phyloP scores from a whole-genome alignment of 2,329 filamentous ascomycete genomes.

The Parascedosporium putredinis region DNA sequence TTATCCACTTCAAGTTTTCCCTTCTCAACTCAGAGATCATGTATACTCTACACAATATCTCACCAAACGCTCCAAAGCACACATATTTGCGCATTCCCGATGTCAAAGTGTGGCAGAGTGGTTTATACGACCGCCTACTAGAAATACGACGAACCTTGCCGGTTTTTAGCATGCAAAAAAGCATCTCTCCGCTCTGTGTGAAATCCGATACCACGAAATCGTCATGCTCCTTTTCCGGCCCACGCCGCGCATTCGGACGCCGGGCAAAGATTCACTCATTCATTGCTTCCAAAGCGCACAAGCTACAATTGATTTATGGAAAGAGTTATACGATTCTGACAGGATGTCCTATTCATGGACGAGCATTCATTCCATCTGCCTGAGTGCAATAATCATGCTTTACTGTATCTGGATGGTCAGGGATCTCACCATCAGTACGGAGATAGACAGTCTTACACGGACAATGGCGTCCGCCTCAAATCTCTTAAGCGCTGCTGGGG shows the following conservation, averaged over 20 bases:
- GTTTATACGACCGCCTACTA: constrained; percentile 28
- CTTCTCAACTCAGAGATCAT: constrained; percentile 47
- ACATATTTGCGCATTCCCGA: constrained; percentile 35
- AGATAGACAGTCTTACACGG: constrained; percentile 27
- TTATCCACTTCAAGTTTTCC: constrained; percentile 37
- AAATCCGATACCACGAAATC: constrained; percentile 35
- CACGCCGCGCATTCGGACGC: constrained; percentile 39
- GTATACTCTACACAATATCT: constrained; percentile 42
- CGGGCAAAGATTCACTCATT: constrained; percentile 26
- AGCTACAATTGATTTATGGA: constrained; percentile 28
- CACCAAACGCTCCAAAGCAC: constrained; percentile 33
- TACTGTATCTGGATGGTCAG: constrained; percentile 39
- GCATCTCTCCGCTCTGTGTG: constrained; percentile 24
- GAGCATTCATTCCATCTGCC: constrained; percentile 36
- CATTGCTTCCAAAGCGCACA: constrained; percentile 33
- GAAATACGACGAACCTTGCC: constrained; percentile 29
- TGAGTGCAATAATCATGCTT: constrained; percentile 37
- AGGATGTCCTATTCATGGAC: constrained; percentile 36
- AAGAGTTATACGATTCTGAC: constrained; percentile 32
- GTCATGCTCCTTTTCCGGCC: constrained; percentile 39
- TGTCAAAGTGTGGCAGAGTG: constrained; percentile 34
- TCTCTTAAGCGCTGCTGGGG: constrained; percentile 38
- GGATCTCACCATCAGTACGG: constrained; percentile 24
- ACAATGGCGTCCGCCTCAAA: constrained; percentile 32
- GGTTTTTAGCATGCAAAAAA: constrained; percentile 9